Evolutionary conservation across 1,284 basidiomycete species (phyloP).

Genomic region (Cystobasidium sp.): DNA sequence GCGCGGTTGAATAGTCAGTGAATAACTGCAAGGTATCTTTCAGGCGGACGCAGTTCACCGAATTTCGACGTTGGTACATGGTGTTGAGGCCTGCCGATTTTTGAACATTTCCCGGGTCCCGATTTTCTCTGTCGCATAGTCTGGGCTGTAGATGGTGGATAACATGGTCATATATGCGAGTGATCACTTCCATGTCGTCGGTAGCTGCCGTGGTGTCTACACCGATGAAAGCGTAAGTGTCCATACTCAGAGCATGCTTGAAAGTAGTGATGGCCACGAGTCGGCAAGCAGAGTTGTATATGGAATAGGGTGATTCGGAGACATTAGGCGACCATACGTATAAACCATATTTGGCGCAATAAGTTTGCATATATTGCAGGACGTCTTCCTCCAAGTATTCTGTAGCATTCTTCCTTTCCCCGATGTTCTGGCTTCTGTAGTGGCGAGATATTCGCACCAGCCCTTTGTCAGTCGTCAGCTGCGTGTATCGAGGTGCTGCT

Average conservation of each 20-base stretch:
- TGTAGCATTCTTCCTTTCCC: background rate
- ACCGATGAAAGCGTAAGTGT: background rate
- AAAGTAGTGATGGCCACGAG: background rate
- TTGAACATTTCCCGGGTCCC: background rate
- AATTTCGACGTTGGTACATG: background rate
- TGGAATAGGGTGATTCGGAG: background rate
- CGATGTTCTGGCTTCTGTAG: background rate
- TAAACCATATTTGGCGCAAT: background rate
- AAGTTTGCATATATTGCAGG: background rate
- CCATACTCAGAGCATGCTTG: slow-evolving; percentile 16
- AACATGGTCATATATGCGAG: background rate
- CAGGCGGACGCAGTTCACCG: background rate
- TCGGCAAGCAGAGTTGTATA: slow-evolving; percentile 3
- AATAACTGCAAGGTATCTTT: background rate
- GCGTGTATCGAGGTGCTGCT: too few species aligned
- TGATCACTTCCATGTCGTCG: background rate
- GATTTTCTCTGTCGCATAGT: background rate
- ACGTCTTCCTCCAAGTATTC: background rate
- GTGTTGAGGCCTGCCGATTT: background rate
- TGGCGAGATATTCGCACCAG: too few species aligned
- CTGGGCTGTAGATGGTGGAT: background rate
- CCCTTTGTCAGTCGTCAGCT: too few species aligned
- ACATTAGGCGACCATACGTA: background rate
- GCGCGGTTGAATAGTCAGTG: background rate
- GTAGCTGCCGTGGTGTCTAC: slow-evolving; percentile 1